Evolutionary conservation across 495 filamentous ascomycete genomes (phyloP).

Genomic region (Podospora appendiculata): DNA sequence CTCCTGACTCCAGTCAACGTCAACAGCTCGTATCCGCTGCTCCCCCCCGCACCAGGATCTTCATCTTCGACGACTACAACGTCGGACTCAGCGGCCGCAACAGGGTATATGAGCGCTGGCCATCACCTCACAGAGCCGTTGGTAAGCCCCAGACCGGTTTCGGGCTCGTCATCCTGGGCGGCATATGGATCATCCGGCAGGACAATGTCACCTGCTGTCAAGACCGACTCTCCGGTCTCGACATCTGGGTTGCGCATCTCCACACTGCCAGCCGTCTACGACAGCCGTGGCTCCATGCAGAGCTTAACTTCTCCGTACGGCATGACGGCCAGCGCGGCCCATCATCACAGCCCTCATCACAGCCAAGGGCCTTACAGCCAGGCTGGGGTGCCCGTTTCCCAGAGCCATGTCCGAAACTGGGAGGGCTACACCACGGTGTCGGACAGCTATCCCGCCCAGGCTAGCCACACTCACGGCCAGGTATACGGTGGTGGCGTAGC

Average conservation of each 20-base stretch:
- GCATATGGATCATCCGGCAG: slow-evolving; percentile 21
- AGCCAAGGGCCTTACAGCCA: slow-evolving; percentile 19
- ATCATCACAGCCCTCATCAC: slow-evolving; percentile 26
- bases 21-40: slow-evolving; percentile 25
- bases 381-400: slow-evolving; percentile 16
- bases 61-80: slow-evolving; percentile 13
- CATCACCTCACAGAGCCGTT: slow-evolving; percentile 36
- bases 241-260: slow-evolving; percentile 17
- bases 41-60: slow-evolving; percentile 31
- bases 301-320: slow-evolving; percentile 21
- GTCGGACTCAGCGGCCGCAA: slow-evolving; percentile 6
- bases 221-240: slow-evolving; percentile 21
- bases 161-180: slow-evolving; percentile 28
- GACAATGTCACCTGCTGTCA: slow-evolving; percentile 32
- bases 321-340: slow-evolving; percentile 17
- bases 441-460: slow-evolving; percentile 25
- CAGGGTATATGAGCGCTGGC: slow-evolving; percentile 18
- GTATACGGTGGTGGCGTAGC: slow-evolving; percentile 32
- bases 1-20: slow-evolving; percentile 27
- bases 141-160: slow-evolving; percentile 33
- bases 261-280: slow-evolving; percentile 21
- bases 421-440: slow-evolving; percentile 29
- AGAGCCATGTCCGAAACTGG: slow-evolving; percentile 20
- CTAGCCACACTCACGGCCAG: slow-evolving; percentile 26
- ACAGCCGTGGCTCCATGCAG: slow-evolving; percentile 17